phyloP scores from a whole-genome alignment of 2,329 filamentous ascomycete genomes.

The Metarhizium brunneum region DNA sequence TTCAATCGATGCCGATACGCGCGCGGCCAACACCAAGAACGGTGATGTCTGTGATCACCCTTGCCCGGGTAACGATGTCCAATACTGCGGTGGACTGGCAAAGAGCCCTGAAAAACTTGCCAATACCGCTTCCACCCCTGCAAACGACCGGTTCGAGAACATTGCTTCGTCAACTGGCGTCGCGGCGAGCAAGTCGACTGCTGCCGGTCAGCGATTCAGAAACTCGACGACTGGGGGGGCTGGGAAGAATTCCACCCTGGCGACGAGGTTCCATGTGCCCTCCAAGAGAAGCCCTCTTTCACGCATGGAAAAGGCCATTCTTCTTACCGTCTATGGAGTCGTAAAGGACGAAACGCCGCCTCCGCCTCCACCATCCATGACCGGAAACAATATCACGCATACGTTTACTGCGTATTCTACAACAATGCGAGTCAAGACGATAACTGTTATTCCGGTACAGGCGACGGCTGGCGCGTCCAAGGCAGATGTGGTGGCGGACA shows the following conservation, averaged over 20 bases:
- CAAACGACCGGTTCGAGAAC: not conserved
- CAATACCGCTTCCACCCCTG: slow-evolving; percentile 1
- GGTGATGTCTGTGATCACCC: slow-evolving; percentile 21
- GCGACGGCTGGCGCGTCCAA: not conserved
- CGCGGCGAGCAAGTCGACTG: not conserved
- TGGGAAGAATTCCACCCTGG: not conserved
- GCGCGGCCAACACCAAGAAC: slow-evolving; percentile 12
- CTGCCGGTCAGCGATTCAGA: not conserved
- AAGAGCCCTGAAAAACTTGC: not conserved
- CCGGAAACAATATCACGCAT: slow-evolving; percentile 9
- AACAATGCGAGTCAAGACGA: not conserved
- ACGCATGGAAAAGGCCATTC: slow-evolving; percentile 12
- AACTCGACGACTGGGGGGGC: not conserved
- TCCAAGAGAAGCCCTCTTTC: not conserved
- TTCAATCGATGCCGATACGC: slow-evolving; percentile 28
- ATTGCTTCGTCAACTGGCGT: not conserved
- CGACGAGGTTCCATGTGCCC: not conserved
- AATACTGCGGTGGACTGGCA: slow-evolving; percentile 33
- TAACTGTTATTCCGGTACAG: slow-evolving; percentile 1
- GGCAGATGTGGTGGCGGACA: not conserved
- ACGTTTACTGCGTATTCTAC: not conserved
- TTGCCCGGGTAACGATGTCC: slow-evolving; percentile 30
- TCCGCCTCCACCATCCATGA: slow-evolving; percentile 25
- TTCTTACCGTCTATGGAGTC: slow-evolving; percentile 35
- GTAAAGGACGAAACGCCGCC: slow-evolving; percentile 18